Base-by-base conservation (phyloP, 768 basidiomycete species). In the Pulveroboletus sp. region DNA sequence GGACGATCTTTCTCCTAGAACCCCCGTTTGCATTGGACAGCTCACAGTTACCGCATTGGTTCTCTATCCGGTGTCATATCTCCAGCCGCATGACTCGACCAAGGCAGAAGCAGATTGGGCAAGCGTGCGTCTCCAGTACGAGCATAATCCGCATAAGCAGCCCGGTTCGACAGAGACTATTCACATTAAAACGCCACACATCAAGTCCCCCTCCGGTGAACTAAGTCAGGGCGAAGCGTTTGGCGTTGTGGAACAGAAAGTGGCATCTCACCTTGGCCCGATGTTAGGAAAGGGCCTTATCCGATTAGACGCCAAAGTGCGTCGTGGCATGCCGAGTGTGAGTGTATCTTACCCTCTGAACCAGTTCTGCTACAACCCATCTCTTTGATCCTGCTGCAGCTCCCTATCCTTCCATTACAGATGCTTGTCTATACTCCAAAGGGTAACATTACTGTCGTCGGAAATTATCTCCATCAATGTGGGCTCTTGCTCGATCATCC, bases 401-500 rank as follows among this genome's bases (percentile, higher is more conserved):
- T 88, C 46, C 87, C 89, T 42, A 89, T 93, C 47, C 74, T 95
- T 39, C 81, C 85, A 18, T 75, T 97, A 15, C 86, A 87, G 62
- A 79, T 96, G 68, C 80, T 96, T 35, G 83, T 97, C 28, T 95
- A 89, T 69, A 95, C 95, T 6, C 91, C 92, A 5, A 96, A 95
- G 66, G 89, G 91, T 30, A 93, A 97, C 69, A 86, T 98, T 55
- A 72, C 76, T 30, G 83, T 86, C 47, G 86, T 99, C 54, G 84
- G 89, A 54, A 76, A 81, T 60, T 83, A 83, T 60, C 78, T 98
- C 43, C 79, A 82, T 21, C 76, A 80, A 50, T 77, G 78, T 52
- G 78, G 77, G 36, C 71, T 93, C 8, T 73, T 86, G 46, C 81
- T 98, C 41, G 84, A 90, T 60, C 86, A 96, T 58, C 95, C 96